These are phyloP conservation scores for Hypholoma fasciculare DNA, from an alignment of 768 basidiomycete genomes.

Conservation along the genomic window DNA sequence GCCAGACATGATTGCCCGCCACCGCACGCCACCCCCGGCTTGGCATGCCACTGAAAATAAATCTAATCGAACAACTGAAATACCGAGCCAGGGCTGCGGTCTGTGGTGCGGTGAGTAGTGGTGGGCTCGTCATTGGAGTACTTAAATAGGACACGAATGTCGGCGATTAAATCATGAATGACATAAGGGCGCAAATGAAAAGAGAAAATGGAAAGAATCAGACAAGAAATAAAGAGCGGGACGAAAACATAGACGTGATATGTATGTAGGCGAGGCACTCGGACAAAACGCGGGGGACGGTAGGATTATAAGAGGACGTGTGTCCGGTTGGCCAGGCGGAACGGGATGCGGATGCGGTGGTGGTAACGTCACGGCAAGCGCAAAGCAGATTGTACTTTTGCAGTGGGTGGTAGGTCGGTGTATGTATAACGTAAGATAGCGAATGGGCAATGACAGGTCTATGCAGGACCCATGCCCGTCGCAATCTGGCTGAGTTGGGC, in stretches of 20 bases:
- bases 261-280: neutral
- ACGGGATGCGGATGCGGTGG: neutral
- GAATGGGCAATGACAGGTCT: neutral
- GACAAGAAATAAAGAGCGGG: neutral
- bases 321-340: neutral
- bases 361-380: neutral
- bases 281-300: neutral
- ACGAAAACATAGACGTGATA: neutral
- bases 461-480: slow-evolving; percentile 8
- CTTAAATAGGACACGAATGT: neutral
- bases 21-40: too few relatives aligned
- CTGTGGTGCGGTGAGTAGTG: neutral
- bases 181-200: neutral
- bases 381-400: neutral
- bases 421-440: neutral
- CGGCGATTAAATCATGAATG: neutral
- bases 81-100: neutral
- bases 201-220: neutral
- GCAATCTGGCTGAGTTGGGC: slow-evolving; percentile 54
- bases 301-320: neutral
- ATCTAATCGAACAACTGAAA: too few relatives aligned
- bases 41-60: too few relatives aligned
- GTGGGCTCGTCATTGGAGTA: neutral
- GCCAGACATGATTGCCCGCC: too few relatives aligned
- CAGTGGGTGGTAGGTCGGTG: neutral